phyloP scores from a whole-genome alignment of 208 protist species.

The Acanthamoeba rhysodes region DNA sequence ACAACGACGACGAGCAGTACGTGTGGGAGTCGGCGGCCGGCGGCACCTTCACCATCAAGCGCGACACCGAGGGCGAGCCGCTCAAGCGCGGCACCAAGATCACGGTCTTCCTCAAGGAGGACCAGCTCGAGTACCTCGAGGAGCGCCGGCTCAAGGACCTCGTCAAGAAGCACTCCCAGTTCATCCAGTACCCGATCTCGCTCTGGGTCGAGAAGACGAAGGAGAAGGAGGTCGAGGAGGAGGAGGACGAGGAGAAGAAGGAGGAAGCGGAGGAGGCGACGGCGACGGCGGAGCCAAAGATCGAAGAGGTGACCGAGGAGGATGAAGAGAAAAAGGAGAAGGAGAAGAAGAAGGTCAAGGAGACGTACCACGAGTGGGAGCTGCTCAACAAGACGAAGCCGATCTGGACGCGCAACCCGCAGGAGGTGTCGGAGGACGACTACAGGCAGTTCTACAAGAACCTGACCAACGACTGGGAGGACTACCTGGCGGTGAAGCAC shows the following conservation, averaged over 20 bases:
- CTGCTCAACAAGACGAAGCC: conserved; percentile 99
- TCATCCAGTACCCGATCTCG: conserved; percentile 99
- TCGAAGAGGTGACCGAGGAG: conserved; percentile 90
- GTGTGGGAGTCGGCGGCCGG: conserved; percentile 98
- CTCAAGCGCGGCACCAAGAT: conserved; percentile 98
- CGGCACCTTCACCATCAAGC: conserved; percentile 97
- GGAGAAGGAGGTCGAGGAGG: conserved; percentile 96
- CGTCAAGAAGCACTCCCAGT: conserved; percentile 99
- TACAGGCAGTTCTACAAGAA: conserved; percentile 99
- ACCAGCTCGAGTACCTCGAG: conserved; percentile 97
- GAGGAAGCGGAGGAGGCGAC: conserved; percentile 84
- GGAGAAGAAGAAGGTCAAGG: conserved; percentile 93
- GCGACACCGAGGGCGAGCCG: conserved; percentile 89
- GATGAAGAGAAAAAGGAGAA: conserved; percentile 85
- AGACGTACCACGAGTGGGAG: conserved; percentile 94
- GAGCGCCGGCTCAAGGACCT: conserved; percentile 96
- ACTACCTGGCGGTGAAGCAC: conserved; percentile 98
- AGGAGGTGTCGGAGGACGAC: conserved; percentile 98
- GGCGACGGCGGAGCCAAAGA: conserved; percentile 84
- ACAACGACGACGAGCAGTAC: conserved; percentile 98
- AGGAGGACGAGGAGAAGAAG: conserved; percentile 88
- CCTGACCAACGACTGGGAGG: conserved; percentile 98
- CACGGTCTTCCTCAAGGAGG: conserved; percentile 98
- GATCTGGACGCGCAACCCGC: conserved; percentile 97
- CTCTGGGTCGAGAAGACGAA: conserved; percentile 96